A percentile compares a stretch with the other conserved stretches of the same genome.
Evolutionary conservation across 306 rosid genomes (phyloP).

Genomic region (Vigna unguiculata): DNA sequence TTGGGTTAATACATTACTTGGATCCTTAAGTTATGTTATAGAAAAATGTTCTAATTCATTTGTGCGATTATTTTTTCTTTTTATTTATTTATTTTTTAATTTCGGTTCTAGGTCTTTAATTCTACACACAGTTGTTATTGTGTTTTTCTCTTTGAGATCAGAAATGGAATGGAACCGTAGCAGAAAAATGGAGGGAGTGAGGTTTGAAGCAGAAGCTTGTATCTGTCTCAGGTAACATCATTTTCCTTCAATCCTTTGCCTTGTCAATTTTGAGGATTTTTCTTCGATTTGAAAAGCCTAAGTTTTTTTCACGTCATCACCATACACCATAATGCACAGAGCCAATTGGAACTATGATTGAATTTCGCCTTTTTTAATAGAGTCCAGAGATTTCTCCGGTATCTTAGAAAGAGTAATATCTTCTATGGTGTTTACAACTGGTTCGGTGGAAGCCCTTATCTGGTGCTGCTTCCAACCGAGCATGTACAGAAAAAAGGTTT

Average conservation of each 20-base stretch:
- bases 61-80: no score
- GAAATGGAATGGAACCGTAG: no score
- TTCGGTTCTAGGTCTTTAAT: no score
- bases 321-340: constrained; percentile 87
- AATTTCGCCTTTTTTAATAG: constrained; percentile 68
- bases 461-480: constrained; percentile 70
- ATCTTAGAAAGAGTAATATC: constrained; percentile 70
- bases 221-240: neutral
- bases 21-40: no score
- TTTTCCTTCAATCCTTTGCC: neutral
- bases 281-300: neutral
- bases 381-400: constrained; percentile 71
- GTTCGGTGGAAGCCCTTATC: constrained; percentile 46
- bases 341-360: constrained; percentile 85
- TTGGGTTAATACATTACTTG: no score
- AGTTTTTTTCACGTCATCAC: neutral
- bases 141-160: no score
- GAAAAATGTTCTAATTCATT: no score
- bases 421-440: constrained; percentile 53
- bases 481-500: constrained; percentile 99
- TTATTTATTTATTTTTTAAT: no score
- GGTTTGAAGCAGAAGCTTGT: neutral
- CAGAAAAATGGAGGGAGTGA: no score
- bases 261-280: neutral
- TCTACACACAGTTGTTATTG: no score